Conservation (phyloP, 495 filamentous ascomycete genomes). For the Thermothielavioides terrestris region DNA sequence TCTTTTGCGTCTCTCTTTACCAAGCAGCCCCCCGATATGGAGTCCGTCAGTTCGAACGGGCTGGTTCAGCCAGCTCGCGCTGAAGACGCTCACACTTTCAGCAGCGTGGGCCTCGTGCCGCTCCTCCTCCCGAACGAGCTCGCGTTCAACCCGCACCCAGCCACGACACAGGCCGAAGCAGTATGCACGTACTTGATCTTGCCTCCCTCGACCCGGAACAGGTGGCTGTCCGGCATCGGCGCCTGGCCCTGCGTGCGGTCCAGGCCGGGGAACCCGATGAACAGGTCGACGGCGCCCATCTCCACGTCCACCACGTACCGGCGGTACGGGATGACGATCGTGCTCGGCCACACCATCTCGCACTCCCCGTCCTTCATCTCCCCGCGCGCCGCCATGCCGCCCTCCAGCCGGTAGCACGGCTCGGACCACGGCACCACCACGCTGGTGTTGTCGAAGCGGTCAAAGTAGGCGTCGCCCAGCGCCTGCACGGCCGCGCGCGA, state of each 20-base stretch:
- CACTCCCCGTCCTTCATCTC: slow-evolving; percentile 4
- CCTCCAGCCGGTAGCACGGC: slow-evolving; percentile 32
- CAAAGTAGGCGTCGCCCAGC: slow-evolving; percentile 31
- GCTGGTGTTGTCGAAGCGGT: slow-evolving; percentile 28
- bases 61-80: no score
- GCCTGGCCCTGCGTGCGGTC: slow-evolving; percentile 24
- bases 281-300: slow-evolving; percentile 31
- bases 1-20: no score
- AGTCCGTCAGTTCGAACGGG: no score
- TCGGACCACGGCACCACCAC: slow-evolving; percentile 26
- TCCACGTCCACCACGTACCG: slow-evolving; percentile 33
- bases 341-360: slow-evolving; percentile 18
- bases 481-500: slow-evolving; percentile 24
- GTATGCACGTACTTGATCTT: slow-evolving; percentile 34
- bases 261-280: slow-evolving; percentile 31
- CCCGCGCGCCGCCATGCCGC: slow-evolving; percentile 16
- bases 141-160: background rate
- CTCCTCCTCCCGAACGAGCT: background rate
- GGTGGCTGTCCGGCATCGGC: slow-evolving; percentile 30
- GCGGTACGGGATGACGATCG: slow-evolving; percentile 27
- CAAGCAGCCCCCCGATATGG: no score
- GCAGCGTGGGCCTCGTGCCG: background rate
- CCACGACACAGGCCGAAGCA: slow-evolving; percentile 13
- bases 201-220: slow-evolving; percentile 32
- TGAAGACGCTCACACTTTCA: background rate